Evolutionary conservation across 306 rosid species (phyloP), one percentile per base, ranked within the genome.

Genomic region (Prunus mume): DNA sequence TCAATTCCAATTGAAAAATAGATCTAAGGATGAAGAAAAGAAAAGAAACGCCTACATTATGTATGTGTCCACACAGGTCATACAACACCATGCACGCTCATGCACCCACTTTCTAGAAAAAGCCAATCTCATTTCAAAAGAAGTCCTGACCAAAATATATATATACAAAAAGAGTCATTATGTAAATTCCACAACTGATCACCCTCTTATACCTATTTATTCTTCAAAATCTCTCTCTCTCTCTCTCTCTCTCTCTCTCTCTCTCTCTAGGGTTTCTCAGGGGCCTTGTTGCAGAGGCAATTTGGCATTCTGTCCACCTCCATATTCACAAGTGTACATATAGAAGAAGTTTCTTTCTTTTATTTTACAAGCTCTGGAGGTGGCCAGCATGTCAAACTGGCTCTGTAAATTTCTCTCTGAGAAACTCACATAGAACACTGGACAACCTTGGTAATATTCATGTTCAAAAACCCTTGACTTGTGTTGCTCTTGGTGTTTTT

Each of bases 301-400:
- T 90, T 90, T 90, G 96, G 92, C 96, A 90, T 90, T 86, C 92
- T 90, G 96, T 88, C 96, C 92, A 75, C 92, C 96, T 90, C 92
- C 90, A 24, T 49, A 9, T 2, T 25, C 60, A 22, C 57, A 1
- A 15, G 58, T 18, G 58, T 18, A 54, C 62, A 1, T 3, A 20
- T 9, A 25, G 20, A 4, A 6, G 6, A 5, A 17, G 17, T 15
- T 6, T 14, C 7, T 17, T 52, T 52, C n/a, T 52, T 5, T 5
- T 14, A 18, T 6, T 55, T 55, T n/a, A n/a, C 24, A 55, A 22
- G 24, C 25, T 19, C 12, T 69, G 95, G 96, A 88, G 96, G 84
- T 65, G 92, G 88, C 76, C 85, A 83, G 84, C 69, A 51, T 82
- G 92, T 61, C 92, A 86, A 88, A 88, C 75, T 61, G 78, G 77